Evolutionary conservation across 257 asterid species (phyloP), one percentile per base, ranked within the genome.

Genomic region (Avicennia marina): DNA sequence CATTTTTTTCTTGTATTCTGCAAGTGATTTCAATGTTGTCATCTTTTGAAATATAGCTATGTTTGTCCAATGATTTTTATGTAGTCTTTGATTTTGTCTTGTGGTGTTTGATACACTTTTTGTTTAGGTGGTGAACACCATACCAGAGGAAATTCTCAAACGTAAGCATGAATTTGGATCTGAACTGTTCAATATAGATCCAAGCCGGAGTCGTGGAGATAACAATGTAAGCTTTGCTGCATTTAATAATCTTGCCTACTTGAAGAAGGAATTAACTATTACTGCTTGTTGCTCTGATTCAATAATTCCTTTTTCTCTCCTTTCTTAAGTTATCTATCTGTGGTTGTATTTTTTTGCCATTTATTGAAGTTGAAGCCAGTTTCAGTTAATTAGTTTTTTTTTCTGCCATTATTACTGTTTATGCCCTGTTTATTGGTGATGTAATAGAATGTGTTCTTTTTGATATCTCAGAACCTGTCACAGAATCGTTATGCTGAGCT

Each of bases 151-250:
- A 16, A 81, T 93, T 53, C 70, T 82, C n/a, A 78, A 69, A 73
- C 80, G 81, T 49, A 89, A 86, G 67, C 89, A 78, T 70, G 97
- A 84, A 71, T 67, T 89, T 63, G 99, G 84, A 54, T 80, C 86
- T 62, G 99, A 93, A 45, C 81, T 77, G 84, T 80, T 80, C 75
- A 95, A 91, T 24, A 61, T 69, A 47, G 94, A 89, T 48, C 79
- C 82, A 39, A 79, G 58, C 68, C 85, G 95, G 95, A 75, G 66
- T 29, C 94, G 72, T 45, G 88, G 60, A 21, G 96, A 89, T 71
- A 77, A 52, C 52, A 80, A 47, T 79, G 99, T 93, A 72, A 75
- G 94, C 69, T 46, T 48, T 48, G 5, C 43, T 52, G n/a, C 40
- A 25, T 41, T 46, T 60, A 4, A 6, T 70, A 66, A 26, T 45